phyloP scores from a whole-genome alignment of 208 protist species.

The Naegleria lovaniensis region DNA sequence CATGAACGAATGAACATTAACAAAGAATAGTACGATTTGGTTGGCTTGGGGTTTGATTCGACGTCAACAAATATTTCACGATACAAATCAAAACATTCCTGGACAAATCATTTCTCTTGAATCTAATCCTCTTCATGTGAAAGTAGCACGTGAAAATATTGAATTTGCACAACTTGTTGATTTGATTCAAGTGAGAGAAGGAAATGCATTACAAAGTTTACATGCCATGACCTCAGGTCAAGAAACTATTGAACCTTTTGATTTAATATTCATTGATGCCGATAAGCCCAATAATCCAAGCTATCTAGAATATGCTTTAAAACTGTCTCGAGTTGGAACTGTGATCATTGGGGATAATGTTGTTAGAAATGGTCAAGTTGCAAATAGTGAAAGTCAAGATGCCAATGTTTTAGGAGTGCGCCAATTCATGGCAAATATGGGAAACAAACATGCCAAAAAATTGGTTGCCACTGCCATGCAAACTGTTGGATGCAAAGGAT shows the following conservation, averaged over 20 bases:
- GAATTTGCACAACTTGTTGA: background rate
- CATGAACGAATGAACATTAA: too few relatives aligned
- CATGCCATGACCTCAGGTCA: background rate
- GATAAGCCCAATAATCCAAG: background rate
- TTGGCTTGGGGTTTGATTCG: too few relatives aligned
- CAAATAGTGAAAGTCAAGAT: background rate
- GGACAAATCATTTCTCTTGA: background rate
- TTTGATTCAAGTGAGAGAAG: background rate
- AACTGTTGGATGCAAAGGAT: background rate
- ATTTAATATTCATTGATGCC: background rate
- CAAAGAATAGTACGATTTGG: too few relatives aligned
- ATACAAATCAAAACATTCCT: background rate
- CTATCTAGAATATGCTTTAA: background rate
- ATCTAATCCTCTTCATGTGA: background rate
- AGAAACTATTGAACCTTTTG: background rate
- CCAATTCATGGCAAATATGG: background rate
- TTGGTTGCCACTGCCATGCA: background rate
- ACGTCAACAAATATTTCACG: too few relatives aligned
- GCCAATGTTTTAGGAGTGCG: background rate
- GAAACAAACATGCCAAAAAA: background rate
- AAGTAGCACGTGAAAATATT: background rate
- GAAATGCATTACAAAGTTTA: background rate
- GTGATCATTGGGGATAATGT: background rate
- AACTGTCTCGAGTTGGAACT: background rate
- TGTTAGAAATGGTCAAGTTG: background rate